Base-by-base conservation (phyloP, 2,329 filamentous ascomycete species). In the Beauveria brongniartii region DNA sequence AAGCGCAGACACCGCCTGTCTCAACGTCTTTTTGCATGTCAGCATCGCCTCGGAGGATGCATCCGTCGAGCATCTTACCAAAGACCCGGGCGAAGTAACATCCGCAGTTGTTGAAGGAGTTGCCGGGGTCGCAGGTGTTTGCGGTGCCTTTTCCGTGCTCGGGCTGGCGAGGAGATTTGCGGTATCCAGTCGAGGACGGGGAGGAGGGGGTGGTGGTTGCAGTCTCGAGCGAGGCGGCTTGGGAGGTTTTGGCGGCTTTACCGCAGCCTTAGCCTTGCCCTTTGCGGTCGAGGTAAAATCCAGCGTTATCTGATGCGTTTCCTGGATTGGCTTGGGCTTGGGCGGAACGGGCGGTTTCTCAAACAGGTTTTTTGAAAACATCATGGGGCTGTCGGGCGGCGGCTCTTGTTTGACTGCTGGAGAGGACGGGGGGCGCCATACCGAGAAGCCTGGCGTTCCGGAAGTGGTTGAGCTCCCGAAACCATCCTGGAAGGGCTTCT, bases 281-380 rank as follows among this genome's bases (percentile, higher is more conserved):
- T 70, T 72, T 24, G 67, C 64, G 18, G 62, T 63, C 5, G 70
- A 67, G 61, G 72, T 73, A 59, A 74, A 68, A 59, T 75, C 73
- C 57, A 75, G 63, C 28, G 75, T 71, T 53, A 75, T 70, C 61
- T 75, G 74, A 55, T 68, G 74, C 22, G 41, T n/a, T 52, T 69
- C 71, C 59, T 75, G 67, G 34, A 71, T 67, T 12, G 75, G 71
- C 63, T 77, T 78, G 10, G 73, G 72, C 40, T 71, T 74, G 37
- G 74, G 71, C 30, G 75, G 74, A 10, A 75, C 67, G 1, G 75
- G 74, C 7, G 75, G 75, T 55, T 73, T 74, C 56, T 70, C 73
- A 62, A 72, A 74, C 18, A 69, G 67, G 30, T 62, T 64, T n/a
- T 64, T 63, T 30, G 63, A 67, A 10, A 34, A 26, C 22, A 34